Percentiles rank a stretch among this genome's conserved stretches.
These are phyloP conservation scores for Phlegmacium glaucopus DNA, from an alignment of 768 basidiomycete species.

Conservation along the genomic window DNA sequence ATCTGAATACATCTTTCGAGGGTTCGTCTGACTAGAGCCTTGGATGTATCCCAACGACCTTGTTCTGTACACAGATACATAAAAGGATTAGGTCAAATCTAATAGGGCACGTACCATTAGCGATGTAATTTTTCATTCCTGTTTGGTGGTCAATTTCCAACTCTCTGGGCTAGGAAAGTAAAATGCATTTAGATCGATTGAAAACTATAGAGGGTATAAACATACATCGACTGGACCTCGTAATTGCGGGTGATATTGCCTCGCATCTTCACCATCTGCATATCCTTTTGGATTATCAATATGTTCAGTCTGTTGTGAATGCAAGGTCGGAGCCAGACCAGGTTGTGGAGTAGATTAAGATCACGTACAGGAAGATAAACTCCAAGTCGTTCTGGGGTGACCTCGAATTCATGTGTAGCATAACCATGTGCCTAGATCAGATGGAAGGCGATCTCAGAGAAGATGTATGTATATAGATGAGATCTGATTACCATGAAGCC, in stretches of 20 bases:
- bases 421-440: slow-evolving; percentile 69
- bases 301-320: slow-evolving; percentile 61
- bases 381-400: slow-evolving; percentile 78
- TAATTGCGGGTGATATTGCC: slow-evolving; percentile 70
- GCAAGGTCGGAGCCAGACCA: not conserved
- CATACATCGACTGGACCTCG: slow-evolving; percentile 79
- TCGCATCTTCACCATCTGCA: slow-evolving; percentile 78
- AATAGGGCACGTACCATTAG: slow-evolving; percentile 49
- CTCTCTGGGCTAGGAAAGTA: slow-evolving; percentile 57
- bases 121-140: slow-evolving; percentile 96
- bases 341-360: not conserved
- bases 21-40: slow-evolving; percentile 68
- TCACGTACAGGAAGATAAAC: slow-evolving; percentile 74
- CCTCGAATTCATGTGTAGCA: slow-evolving; percentile 82
- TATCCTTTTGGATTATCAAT: slow-evolving; percentile 95
- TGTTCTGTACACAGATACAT: slow-evolving; percentile 37
- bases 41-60: slow-evolving; percentile 87
- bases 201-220: slow-evolving; percentile 6
- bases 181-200: not conserved
- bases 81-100: not conserved
- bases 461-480: not conserved
- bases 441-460: not conserved
- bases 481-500: slow-evolving; percentile 72
- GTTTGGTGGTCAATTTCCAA: slow-evolving; percentile 80
- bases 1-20: slow-evolving; percentile 77